Evolutionary conservation across 2,329 filamentous ascomycete species (phyloP), one percentile per base, ranked within the genome.

Genomic region (Leptographium radiaticola): DNA sequence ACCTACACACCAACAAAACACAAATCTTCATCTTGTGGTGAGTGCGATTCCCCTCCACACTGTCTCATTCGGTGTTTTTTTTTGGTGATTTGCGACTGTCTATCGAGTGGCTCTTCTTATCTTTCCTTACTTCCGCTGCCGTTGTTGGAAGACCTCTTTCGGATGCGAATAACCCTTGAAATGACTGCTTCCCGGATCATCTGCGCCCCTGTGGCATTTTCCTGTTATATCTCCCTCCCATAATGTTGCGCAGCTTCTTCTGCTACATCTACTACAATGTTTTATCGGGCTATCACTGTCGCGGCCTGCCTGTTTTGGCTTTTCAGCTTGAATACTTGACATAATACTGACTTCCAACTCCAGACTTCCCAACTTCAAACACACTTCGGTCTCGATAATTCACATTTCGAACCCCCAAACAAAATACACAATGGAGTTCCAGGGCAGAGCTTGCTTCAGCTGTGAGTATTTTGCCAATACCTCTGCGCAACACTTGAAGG

Each of bases 361-460:
- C 25, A 25, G 25, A 25, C 25, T 3, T 25, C 25, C 25, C 25
- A 25, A 2, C 25, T 25, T 25, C 25, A 25, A 25, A 25, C 25
- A 25, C 25, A 25, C 25, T 25, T 25, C 25, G 25, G 25, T 25
- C 25, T 25, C 25, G 25, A 25, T 25, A 25, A 25, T 25, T 25
- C 9, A 36, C 34, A 4, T 36, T 36, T 36, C 34, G 6, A 9
- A 36, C 4, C 34, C 34, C 31, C 34, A 16, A 18, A 20, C 34
- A 34, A 13, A 39, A 12, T 20, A 20, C 3, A 55, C 15, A 52
- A 60, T 62, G 59, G 60, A 61, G 49, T 61, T 55, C 57, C 59
- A 61, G 55, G 56, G 56, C 55, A 53, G 58, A 54, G 58, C 57
- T 36, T 62, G 60, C 59, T 61, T 60, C 58, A 59, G 53, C 55